Conservation (phyloP, 495 filamentous ascomycete species). For the Penicillium cinerascens region DNA sequence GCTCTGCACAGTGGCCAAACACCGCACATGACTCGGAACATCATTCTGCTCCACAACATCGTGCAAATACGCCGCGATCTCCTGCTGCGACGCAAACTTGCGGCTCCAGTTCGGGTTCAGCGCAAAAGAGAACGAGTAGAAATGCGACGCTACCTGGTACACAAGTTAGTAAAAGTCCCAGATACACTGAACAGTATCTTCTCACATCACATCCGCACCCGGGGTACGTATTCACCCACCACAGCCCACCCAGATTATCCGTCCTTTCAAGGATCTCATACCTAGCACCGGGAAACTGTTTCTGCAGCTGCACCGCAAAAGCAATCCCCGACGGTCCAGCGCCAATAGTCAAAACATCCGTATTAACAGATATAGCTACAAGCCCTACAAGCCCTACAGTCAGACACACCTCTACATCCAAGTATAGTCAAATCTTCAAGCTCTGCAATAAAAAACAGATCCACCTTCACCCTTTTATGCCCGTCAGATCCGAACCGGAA, state of each 20-base stretch:
- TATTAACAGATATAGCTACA: conserved; percentile 1
- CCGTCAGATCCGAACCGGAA: background rate
- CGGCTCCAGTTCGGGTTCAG: conserved; percentile 44
- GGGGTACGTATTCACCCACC: conserved; percentile 27
- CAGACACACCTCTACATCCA: background rate
- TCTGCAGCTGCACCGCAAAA: conserved; percentile 53
- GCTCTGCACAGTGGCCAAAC: conserved; percentile 37
- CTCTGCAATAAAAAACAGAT: background rate
- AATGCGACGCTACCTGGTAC: conserved; percentile 22
- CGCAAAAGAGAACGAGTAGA: conserved; percentile 52
- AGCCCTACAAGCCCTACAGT: background rate
- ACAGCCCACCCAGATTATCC: conserved; percentile 20
- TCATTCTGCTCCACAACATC: conserved; percentile 41
- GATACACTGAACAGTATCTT: background rate
- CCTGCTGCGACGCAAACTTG: conserved; percentile 36
- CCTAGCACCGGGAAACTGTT: conserved; percentile 42
- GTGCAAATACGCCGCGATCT: conserved; percentile 44
- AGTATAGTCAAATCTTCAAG: background rate
- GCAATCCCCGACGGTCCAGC: conserved; percentile 58
- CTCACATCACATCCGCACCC: conserved; percentile 27
- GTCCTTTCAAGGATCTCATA: conserved; percentile 23
- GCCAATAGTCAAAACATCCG: conserved; percentile 37
- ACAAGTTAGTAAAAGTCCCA: background rate
- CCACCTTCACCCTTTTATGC: background rate
- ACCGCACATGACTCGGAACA: conserved; percentile 40